Percentiles rank a stretch among this genome's conserved stretches.
Evolutionary conservation across 331 rosid genomes (phyloP).

Genomic region (Quercus phellos): DNA sequence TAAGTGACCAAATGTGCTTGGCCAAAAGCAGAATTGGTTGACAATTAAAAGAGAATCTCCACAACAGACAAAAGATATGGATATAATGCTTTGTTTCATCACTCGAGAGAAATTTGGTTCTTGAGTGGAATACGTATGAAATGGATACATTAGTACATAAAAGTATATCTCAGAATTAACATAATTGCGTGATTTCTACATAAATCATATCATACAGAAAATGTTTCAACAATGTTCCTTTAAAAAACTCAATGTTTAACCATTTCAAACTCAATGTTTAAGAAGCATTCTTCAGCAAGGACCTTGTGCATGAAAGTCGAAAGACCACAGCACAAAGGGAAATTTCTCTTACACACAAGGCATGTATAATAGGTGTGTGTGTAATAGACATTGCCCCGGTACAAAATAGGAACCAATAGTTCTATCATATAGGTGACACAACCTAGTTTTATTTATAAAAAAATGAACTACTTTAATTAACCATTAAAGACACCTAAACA

Average conservation of each 20-base stretch:
- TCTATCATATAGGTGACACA: too few relatives aligned
- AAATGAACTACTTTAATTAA: too few relatives aligned
- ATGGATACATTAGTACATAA: neutral
- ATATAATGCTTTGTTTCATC: neutral
- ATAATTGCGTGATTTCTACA: neutral
- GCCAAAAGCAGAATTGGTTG: constrained; percentile 17
- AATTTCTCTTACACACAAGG: too few relatives aligned
- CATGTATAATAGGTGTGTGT: too few relatives aligned
- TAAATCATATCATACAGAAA: neutral
- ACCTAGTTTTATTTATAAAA: too few relatives aligned
- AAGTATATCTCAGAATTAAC: neutral
- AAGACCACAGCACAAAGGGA: too few relatives aligned
- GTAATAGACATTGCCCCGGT: too few relatives aligned
- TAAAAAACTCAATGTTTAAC: neutral
- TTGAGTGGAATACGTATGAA: neutral
- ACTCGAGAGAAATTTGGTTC: neutral
- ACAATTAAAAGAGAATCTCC: constrained; percentile 11
- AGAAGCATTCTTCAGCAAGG: too few relatives aligned
- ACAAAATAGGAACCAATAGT: too few relatives aligned
- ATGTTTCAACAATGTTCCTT: neutral
- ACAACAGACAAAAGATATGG: constrained; percentile 12
- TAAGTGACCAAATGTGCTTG: constrained; percentile 23
- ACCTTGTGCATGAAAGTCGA: too few relatives aligned
- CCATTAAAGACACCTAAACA: too few relatives aligned
- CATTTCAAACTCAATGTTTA: too few relatives aligned